These are phyloP conservation scores for Vicia villosa DNA, from an alignment of 306 rosid species.

Conservation along the genomic window DNA sequence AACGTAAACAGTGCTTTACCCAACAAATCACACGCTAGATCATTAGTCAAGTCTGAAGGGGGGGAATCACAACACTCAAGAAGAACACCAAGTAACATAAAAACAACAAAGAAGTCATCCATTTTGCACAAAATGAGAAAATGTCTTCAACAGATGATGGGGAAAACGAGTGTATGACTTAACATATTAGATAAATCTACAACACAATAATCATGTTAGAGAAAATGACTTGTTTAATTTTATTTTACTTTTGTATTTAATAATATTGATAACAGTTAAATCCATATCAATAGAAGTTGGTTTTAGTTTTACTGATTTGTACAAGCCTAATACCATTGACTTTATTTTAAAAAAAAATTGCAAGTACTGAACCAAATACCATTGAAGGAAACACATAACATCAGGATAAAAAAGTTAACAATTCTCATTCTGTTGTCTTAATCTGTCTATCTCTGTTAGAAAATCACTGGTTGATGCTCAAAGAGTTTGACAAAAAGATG, in stretches of 20 bases:
- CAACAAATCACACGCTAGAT: conserved; percentile 27
- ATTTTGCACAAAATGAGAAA: conserved; percentile 35
- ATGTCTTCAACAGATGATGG: conserved; percentile 32
- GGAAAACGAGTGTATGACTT: conserved; percentile 35
- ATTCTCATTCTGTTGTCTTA: conserved; percentile 29
- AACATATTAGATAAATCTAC: conserved; percentile 9
- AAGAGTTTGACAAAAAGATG: conserved; percentile 32
- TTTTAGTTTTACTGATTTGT: conserved; percentile 22
- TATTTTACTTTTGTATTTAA: too few species aligned
- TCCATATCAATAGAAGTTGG: conserved; percentile 27
- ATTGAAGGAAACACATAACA: conserved; percentile 22
- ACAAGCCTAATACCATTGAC: conserved; percentile 2
- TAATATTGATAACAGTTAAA: conserved; percentile 30
- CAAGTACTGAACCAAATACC: conserved; percentile 23
- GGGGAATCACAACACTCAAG: conserved; percentile 33
- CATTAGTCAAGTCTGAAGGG: conserved; percentile 21
- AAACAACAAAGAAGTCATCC: conserved; percentile 27
- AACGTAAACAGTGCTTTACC: conserved; percentile 24
- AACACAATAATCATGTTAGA: conserved; percentile 28
- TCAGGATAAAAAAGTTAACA: neutral
- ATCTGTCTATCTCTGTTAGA: conserved; percentile 29
- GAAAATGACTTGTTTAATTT: conserved; percentile 25
- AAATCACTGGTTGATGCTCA: conserved; percentile 26
- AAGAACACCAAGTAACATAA: conserved; percentile 35
- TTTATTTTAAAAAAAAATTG: conserved; percentile 12